These are phyloP conservation scores for Aphanomyces invadans DNA, from an alignment of 352 stramenopile genomes.

Conservation along the genomic window DNA sequence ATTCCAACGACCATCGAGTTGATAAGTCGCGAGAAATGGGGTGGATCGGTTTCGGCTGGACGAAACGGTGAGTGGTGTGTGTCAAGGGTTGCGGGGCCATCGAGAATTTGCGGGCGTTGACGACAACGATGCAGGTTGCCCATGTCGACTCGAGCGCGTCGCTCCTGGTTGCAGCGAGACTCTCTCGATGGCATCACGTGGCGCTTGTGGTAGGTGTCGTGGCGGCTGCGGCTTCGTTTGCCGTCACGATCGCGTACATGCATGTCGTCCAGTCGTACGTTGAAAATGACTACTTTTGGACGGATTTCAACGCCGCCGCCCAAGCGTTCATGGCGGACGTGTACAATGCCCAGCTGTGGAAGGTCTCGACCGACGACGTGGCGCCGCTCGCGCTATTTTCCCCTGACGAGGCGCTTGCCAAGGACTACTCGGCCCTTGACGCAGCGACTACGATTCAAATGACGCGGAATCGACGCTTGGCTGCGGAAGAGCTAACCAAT, in stretches of 20 bases:
- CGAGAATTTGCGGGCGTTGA: no score
- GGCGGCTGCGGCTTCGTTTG: background rate
- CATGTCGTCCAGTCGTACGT: background rate
- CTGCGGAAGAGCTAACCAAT: background rate
- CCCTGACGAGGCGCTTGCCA: background rate
- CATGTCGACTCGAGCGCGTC: no score
- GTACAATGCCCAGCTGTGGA: slow-evolving; percentile 13
- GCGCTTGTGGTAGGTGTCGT: no score
- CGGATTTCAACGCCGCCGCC: slow-evolving; percentile 1
- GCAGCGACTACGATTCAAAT: background rate
- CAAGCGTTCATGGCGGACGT: slow-evolving; percentile 7
- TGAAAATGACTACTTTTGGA: slow-evolving; percentile 17
- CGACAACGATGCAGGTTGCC: no score
- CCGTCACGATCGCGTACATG: background rate
- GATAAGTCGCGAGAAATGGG: no score
- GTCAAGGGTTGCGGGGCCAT: no score
- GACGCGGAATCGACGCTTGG: background rate
- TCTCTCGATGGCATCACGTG: no score
- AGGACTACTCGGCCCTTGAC: background rate
- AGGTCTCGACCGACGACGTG: background rate
- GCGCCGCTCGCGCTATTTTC: background rate
- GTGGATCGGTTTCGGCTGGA: no score
- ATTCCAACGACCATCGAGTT: no score
- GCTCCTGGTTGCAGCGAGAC: no score
- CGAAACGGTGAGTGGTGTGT: no score